phyloP scores from a whole-genome alignment of 83 land plant species.

The Isoetes engelmannii region DNA sequence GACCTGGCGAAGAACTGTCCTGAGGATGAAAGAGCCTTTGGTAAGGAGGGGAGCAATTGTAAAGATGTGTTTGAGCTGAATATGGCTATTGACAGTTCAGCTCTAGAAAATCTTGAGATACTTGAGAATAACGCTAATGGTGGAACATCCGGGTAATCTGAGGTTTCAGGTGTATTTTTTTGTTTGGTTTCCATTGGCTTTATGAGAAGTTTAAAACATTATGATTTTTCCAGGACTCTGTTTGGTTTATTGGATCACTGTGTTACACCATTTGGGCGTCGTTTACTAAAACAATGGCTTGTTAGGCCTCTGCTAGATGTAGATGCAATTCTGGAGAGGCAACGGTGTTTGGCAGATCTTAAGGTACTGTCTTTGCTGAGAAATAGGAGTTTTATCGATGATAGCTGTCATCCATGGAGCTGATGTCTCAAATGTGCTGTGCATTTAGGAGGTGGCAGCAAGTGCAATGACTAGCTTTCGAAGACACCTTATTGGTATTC shows the following conservation, averaged over 20 bases:
- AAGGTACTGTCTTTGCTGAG: conserved; percentile 35
- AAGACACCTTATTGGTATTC: conserved; percentile 55
- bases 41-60: neutral
- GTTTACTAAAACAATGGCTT: conserved; percentile 80
- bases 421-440: conserved; percentile 6
- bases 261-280: conserved; percentile 80
- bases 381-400: neutral
- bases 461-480: conserved; percentile 55
- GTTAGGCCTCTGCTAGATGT: conserved; percentile 64
- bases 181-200: neutral
- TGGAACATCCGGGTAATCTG: conserved; percentile 58
- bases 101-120: conserved; percentile 84
- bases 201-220: neutral
- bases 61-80: conserved; percentile 34
- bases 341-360: conserved; percentile 57
- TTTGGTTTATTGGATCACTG: conserved; percentile 78
- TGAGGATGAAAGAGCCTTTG: conserved; percentile 7
- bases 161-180: neutral
- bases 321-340: conserved; percentile 58
- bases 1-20: conserved; percentile 3
- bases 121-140: conserved; percentile 76
- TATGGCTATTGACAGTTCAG: conserved; percentile 90
- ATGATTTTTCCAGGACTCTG: conserved; percentile 53
- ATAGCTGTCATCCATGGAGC: neutral
- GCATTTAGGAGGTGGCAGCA: conserved; percentile 34